These are phyloP conservation scores for Coleophoma eucalyptorum DNA, from an alignment of 2,329 filamentous ascomycete genomes.

Conservation along the genomic window DNA sequence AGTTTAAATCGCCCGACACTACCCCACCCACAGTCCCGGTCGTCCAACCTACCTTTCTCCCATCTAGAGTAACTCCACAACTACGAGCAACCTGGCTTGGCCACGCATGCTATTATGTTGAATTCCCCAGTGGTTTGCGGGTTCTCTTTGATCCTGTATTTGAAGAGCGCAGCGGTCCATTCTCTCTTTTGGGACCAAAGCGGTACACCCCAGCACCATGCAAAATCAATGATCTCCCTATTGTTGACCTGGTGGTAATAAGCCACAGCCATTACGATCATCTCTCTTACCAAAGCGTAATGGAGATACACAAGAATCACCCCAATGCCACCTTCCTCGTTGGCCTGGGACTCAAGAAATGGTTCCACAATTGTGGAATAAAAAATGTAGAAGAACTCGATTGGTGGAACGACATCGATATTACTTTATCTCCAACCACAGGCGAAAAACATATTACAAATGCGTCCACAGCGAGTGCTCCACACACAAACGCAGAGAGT, in stretches of 20 bases:
- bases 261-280: conserved; percentile 93
- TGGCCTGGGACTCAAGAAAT: conserved; percentile 73
- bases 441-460: conserved; percentile 11
- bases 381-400: conserved; percentile 80
- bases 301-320: conserved; percentile 64
- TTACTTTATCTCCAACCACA: conserved; percentile 50
- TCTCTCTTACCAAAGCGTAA: conserved; percentile 70
- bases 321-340: conserved; percentile 85
- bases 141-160: conserved; percentile 95
- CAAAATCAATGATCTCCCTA: conserved; percentile 71
- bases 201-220: conserved; percentile 78
- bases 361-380: conserved; percentile 71
- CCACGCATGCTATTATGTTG: conserved; percentile 90
- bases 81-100: conserved; percentile 92
- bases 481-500: conserved; percentile 7
- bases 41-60: conserved; percentile 54
- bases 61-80: conserved; percentile 44
- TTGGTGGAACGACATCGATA: conserved; percentile 84
- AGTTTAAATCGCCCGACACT: conserved; percentile 45
- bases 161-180: conserved; percentile 78
- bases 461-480: conserved; percentile 11
- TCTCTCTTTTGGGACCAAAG: conserved; percentile 67
- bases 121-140: conserved; percentile 81
- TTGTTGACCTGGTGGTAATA: conserved; percentile 68
- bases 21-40: conserved; percentile 59